These are phyloP conservation scores for Suillus paluster DNA, from an alignment of 768 basidiomycete species.

Conservation along the genomic window DNA sequence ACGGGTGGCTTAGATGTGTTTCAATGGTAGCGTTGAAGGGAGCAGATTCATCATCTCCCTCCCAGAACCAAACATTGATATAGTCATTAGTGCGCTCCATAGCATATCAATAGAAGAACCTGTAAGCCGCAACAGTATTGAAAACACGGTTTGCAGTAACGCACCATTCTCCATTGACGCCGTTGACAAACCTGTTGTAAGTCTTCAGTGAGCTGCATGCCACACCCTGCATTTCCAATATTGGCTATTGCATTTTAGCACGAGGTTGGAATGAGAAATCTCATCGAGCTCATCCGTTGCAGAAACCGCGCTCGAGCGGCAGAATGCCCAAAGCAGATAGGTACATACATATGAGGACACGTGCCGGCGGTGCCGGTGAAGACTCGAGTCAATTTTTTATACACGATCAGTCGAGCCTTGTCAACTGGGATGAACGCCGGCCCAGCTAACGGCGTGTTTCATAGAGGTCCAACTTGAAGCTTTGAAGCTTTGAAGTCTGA, in stretches of 20 bases:
- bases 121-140: background rate
- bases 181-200: constrained; percentile 36
- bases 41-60: constrained; percentile 32
- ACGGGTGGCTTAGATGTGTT: constrained; percentile 25
- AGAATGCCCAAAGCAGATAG: no score
- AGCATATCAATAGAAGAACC: constrained; percentile 36
- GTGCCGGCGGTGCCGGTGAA: no score
- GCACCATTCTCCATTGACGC: constrained; percentile 46
- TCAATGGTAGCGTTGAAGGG: constrained; percentile 38
- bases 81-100: constrained; percentile 37
- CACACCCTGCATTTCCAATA: constrained; percentile 44
- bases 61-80: constrained; percentile 49
- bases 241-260: constrained; percentile 22
- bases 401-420: no score
- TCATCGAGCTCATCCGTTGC: no score
- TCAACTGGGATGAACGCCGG: no score
- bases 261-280: background rate
- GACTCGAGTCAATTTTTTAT: no score
- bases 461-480: no score
- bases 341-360: no score
- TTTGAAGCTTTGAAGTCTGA: background rate
- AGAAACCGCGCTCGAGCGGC: no score
- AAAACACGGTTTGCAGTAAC: constrained; percentile 3
- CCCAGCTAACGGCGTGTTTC: background rate
- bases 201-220: constrained; percentile 30